These are phyloP conservation scores for Leishmania major DNA, from an alignment of 208 protist genomes.

Conservation along the genomic window DNA sequence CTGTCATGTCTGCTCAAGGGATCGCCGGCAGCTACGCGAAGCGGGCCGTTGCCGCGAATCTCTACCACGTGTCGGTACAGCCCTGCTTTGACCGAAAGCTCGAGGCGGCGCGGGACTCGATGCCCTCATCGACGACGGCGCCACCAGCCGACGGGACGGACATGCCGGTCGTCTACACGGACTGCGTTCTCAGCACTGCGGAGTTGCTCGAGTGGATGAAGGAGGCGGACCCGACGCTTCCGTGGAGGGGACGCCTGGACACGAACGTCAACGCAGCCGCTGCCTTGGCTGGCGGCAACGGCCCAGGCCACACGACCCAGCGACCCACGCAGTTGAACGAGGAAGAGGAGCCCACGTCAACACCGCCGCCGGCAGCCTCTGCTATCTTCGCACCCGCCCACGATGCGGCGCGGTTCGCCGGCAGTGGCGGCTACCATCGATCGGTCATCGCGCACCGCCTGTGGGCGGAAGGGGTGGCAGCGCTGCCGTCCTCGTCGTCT, in stretches of 20 bases:
- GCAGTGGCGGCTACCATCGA: constrained; percentile 75
- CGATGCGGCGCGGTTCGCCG: constrained; percentile 45
- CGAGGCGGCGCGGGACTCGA: constrained; percentile 93
- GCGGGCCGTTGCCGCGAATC: constrained; percentile 12
- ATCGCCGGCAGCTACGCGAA: constrained; percentile 96
- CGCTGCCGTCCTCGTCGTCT: background rate
- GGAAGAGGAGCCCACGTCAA: background rate
- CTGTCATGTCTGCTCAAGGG: constrained; percentile 95
- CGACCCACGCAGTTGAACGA: background rate
- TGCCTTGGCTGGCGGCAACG: background rate
- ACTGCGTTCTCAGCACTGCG: constrained; percentile 95
- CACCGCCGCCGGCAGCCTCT: background rate
- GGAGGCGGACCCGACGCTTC: constrained; percentile 48
- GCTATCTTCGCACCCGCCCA: background rate
- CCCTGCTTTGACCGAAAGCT: constrained; percentile 99
- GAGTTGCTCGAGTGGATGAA: constrained; percentile 93
- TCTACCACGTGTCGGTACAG: constrained; percentile 97
- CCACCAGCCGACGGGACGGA: constrained; percentile 14
- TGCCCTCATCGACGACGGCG: background rate
- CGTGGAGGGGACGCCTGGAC: constrained; percentile 53
- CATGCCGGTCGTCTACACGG: constrained; percentile 81
- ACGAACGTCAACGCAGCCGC: constrained; percentile 5
- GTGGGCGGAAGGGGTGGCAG: background rate
- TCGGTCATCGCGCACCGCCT: constrained; percentile 34
- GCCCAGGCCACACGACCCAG: background rate